Evolutionary conservation across 306 rosid genomes (phyloP).

Genomic region (Cicer bijugum): DNA sequence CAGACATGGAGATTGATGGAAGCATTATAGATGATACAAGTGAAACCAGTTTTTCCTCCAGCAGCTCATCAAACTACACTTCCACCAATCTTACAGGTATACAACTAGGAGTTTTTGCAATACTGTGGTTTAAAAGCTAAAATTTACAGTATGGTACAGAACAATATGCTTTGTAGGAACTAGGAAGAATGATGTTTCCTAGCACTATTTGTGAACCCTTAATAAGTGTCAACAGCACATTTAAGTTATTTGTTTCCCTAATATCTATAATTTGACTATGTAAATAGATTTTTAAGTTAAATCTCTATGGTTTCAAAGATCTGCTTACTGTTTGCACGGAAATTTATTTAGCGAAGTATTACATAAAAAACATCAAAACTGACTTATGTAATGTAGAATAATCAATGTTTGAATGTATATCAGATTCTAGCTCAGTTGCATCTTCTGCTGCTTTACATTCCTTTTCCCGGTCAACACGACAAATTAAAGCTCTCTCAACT

Average conservation of each 20-base stretch:
- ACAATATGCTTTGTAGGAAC: neutral
- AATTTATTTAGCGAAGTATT: slow-evolving; percentile 29
- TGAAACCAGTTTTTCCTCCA: slow-evolving; percentile 62
- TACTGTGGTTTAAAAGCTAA: slow-evolving; percentile 11
- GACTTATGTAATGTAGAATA: slow-evolving; percentile 19
- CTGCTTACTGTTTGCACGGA: neutral
- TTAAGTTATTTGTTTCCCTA: slow-evolving; percentile 9
- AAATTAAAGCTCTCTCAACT: slow-evolving; percentile 74
- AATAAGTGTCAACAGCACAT: slow-evolving; percentile 1
- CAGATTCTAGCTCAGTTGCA: slow-evolving; percentile 63
- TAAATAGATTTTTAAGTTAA: no score
- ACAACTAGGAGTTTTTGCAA: neutral
- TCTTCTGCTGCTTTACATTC: slow-evolving; percentile 55
- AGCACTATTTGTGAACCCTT: neutral
- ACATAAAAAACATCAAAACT: slow-evolving; percentile 22
- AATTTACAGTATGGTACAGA: slow-evolving; percentile 15
- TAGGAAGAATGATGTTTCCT: slow-evolving; percentile 9
- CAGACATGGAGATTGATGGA: slow-evolving; percentile 54
- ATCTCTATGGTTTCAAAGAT: neutral
- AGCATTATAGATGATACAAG: slow-evolving; percentile 60
- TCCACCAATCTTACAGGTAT: slow-evolving; percentile 74
- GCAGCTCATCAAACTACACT: slow-evolving; percentile 56
- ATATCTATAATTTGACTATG: neutral
- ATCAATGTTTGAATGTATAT: slow-evolving; percentile 16
- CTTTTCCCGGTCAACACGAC: slow-evolving; percentile 63